Evolutionary conservation across 2,329 filamentous ascomycete species (phyloP).

Genomic region (Fusarium ramigenum): DNA sequence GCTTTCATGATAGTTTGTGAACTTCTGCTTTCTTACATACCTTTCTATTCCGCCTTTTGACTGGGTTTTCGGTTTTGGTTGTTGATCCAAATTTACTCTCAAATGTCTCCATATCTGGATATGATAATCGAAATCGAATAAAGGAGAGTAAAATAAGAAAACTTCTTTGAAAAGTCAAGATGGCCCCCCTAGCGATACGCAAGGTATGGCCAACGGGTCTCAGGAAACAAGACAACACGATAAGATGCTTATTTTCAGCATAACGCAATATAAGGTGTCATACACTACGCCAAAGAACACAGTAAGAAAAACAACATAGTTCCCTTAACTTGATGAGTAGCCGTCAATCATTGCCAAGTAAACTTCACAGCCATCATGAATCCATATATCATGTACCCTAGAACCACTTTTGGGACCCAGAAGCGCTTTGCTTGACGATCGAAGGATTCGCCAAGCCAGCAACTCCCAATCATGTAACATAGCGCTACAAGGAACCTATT

Average conservation of each 20-base stretch:
- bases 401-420: background rate
- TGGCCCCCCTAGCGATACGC: no score
- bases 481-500: background rate
- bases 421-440: background rate
- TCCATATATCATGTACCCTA: background rate
- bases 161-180: no score
- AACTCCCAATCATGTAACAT: background rate
- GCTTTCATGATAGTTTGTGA: background rate
- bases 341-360: background rate
- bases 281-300: no score
- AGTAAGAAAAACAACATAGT: no score
- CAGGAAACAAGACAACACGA: no score
- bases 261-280: no score
- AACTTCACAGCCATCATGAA: background rate
- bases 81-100: fast-evolving
- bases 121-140: background rate
- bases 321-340: background rate
- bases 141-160: no score
- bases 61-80: background rate
- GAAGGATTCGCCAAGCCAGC: background rate
- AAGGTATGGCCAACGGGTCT: no score
- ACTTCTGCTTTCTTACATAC: fast-evolving
- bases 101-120: no score
- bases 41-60: fast-evolving
- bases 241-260: no score